These are phyloP conservation scores for Borovskyia barvae DNA, from an alignment of 208 protist species.

Conservation along the genomic window DNA sequence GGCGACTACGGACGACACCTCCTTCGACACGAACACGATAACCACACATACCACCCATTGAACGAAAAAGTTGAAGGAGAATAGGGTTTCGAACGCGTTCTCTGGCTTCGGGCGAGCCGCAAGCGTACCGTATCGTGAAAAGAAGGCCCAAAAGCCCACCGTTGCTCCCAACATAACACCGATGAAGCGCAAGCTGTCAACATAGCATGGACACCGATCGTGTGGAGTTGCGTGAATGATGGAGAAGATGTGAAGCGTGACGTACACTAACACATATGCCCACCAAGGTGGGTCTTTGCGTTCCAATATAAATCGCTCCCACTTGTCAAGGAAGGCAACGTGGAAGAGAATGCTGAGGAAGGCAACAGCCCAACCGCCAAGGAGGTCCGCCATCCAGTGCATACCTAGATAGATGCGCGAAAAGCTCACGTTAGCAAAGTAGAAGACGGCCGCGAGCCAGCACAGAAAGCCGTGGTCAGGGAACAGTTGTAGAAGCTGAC, in stretches of 20 bases:
- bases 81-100: constrained; percentile 15
- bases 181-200: constrained; percentile 68
- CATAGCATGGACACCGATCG: constrained; percentile 70
- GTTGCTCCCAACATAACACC: constrained; percentile 44
- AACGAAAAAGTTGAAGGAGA: constrained; percentile 30
- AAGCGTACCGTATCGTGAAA: constrained; percentile 23
- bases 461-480: constrained; percentile 38
- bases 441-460: constrained; percentile 36
- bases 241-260: constrained; percentile 35
- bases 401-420: constrained; percentile 72
- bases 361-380: constrained; percentile 44
- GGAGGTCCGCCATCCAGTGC: constrained; percentile 75
- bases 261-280: constrained; percentile 35
- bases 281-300: constrained; percentile 21
- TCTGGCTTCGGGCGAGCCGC: constrained; percentile 17
- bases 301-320: constrained; percentile 25
- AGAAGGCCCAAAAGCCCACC: constrained; percentile 38
- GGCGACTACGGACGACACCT: constrained; percentile 32
- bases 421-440: constrained; percentile 48
- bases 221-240: constrained; percentile 50
- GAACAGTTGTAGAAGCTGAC: constrained; percentile 30
- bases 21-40: constrained; percentile 40
- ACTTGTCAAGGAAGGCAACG: constrained; percentile 34
- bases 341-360: constrained; percentile 43
- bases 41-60: constrained; percentile 47